Evolutionary conservation across 2,329 filamentous ascomycete species (phyloP).

Genomic region (Tolypocladium tropicale): DNA sequence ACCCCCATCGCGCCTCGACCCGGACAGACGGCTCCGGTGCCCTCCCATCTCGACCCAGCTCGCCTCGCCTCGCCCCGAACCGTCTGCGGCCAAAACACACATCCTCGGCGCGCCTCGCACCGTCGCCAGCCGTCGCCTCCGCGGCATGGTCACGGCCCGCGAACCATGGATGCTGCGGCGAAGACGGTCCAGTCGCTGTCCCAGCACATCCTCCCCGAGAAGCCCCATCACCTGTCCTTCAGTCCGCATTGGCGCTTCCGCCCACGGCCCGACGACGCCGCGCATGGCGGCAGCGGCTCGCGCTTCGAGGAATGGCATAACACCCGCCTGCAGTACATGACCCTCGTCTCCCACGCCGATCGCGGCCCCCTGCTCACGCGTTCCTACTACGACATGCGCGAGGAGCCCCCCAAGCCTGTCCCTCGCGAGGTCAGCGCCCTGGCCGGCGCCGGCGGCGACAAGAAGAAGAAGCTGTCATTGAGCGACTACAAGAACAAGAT

Average conservation of each 20-base stretch:
- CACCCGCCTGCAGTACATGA: conserved; percentile 44
- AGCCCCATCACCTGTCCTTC: conserved; percentile 43
- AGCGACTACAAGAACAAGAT: conserved; percentile 51
- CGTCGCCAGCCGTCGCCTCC: conserved; percentile 11
- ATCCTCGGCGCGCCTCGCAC: conserved; percentile 3
- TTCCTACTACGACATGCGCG: conserved; percentile 46
- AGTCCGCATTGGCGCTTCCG: conserved; percentile 37
- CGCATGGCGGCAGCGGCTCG: conserved; percentile 14
- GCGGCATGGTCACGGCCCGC: conserved; percentile 25
- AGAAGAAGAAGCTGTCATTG: conserved; percentile 47
- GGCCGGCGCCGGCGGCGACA: conserved; percentile 28
- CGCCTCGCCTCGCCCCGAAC: conserved; percentile 4
- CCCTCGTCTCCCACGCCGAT: conserved; percentile 46
- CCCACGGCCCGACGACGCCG: conserved; percentile 28
- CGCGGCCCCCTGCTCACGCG: conserved; percentile 47
- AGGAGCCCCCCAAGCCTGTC: conserved; percentile 33
- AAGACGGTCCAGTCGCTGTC: conserved; percentile 44
- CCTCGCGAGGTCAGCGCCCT: conserved; percentile 28
- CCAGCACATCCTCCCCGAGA: conserved; percentile 40
- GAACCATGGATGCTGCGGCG: conserved; percentile 49
- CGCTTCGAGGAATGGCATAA: conserved; percentile 38
- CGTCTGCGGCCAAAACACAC: conserved; percentile 10
- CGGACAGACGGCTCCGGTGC: background rate
- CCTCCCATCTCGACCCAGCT: background rate
- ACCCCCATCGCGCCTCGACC: background rate